Conservation (phyloP, 305 asterid genomes). For the Plantago lanceolata region DNA sequence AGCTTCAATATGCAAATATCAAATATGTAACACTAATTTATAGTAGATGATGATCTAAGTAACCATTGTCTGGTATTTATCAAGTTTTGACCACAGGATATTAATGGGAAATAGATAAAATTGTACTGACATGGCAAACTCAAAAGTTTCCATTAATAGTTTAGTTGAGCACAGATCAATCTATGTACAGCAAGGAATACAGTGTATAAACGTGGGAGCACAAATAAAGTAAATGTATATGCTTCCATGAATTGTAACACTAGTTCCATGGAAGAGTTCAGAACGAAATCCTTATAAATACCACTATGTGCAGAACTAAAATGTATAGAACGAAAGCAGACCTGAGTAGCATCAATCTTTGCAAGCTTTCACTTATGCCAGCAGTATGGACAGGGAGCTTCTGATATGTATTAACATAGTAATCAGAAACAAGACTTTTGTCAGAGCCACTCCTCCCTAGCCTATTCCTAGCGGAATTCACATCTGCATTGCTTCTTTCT, state of each 20-base stretch:
- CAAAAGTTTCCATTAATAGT: constrained; percentile 11
- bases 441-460: constrained; percentile 50
- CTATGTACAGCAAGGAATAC: constrained; percentile 27
- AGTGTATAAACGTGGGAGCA: constrained; percentile 2
- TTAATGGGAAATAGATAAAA: not conserved
- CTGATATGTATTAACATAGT: constrained; percentile 43
- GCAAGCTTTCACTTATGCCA: constrained; percentile 61
- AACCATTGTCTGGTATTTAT: not conserved
- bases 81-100: not conserved
- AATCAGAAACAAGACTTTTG: constrained; percentile 41
- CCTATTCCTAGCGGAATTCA: constrained; percentile 57
- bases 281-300: constrained; percentile 79
- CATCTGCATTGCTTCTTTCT: constrained; percentile 48
- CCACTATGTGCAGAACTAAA: constrained; percentile 69
- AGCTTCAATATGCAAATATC: too few relatives aligned
- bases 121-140: constrained; percentile 11
- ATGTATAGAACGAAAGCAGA: constrained; percentile 73
- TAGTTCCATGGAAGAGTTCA: constrained; percentile 22
- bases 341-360: constrained; percentile 76
- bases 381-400: constrained; percentile 54
- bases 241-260: constrained; percentile 16
- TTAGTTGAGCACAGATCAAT: constrained; percentile 19
- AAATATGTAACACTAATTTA: too few relatives aligned
- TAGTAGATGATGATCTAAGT: not conserved
- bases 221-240: not conserved